Evolutionary conservation across 169 alveolate species (phyloP).

Genomic region (Eimeria necatrix): DNA sequence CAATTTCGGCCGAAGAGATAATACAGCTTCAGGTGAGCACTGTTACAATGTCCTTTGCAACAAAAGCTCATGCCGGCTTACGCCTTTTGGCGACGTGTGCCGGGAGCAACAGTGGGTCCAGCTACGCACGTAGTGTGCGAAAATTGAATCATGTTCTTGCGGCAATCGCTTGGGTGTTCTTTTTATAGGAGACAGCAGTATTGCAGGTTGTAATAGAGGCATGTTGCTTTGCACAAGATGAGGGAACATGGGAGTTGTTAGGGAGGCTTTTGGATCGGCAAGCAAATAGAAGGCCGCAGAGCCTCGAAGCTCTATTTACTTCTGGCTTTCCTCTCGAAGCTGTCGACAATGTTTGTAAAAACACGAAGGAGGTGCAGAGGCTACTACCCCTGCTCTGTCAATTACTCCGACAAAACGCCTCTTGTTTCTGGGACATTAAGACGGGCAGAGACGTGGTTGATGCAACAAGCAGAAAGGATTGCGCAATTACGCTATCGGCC

Average conservation of each 20-base stretch:
- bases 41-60: too few relatives aligned
- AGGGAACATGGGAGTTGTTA: slow-evolving; percentile 12
- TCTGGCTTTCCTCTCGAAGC: slow-evolving; percentile 69
- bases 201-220: slow-evolving; percentile 68
- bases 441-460: neutral
- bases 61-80: too few relatives aligned
- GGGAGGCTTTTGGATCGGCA: slow-evolving; percentile 61
- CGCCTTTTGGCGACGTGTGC: too few relatives aligned
- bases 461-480: slow-evolving; percentile 14
- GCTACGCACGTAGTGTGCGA: too few relatives aligned
- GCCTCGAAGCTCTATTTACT: slow-evolving; percentile 54
- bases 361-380: slow-evolving; percentile 11
- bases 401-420: slow-evolving; percentile 1
- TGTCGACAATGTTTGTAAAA: slow-evolving; percentile 32
- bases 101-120: too few relatives aligned
- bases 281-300: slow-evolving; percentile 51
- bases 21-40: slow-evolving; percentile 60
- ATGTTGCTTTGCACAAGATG: slow-evolving; percentile 27
- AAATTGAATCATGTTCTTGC: too few relatives aligned
- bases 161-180: too few relatives aligned
- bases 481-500: neutral
- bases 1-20: slow-evolving; percentile 52
- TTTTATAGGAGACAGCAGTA: slow-evolving; percentile 62
- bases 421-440: slow-evolving; percentile 5
- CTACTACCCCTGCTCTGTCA: slow-evolving; percentile 48